Evolutionary conservation across 2,329 filamentous ascomycete genomes (phyloP), one percentile per base, ranked within the genome.

Genomic region (Lecanosticta acicola): DNA sequence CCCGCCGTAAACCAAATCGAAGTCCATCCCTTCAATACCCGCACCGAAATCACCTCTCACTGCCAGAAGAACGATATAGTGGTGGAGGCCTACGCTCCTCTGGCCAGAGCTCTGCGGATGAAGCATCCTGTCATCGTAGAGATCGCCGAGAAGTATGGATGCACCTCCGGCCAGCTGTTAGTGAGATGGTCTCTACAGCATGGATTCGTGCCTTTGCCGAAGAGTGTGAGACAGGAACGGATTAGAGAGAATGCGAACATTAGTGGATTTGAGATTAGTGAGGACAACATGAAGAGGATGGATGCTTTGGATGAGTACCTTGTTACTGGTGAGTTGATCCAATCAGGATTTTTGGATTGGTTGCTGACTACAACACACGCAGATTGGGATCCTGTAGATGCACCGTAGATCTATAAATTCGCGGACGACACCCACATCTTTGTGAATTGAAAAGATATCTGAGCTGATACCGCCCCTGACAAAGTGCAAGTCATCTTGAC

Each of bases 1-100:
- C 86, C 87, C 0, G 78, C 80, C 1, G 79, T 91, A 41, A 91
- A 91, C 59, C 87, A 93, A 68, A 83, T 90, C 57, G 84, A 91
- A 64, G 77, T 90, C 1, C 85, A 91, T 51, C 86, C 85, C 0
- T 93, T 91, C 76, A 87, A 90, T 63, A 88, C 84, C 1, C 79
- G 83, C 42, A 73, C 71, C 0, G 73, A 75, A 32, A 88, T 93
- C 51, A 76, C 80, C 0, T 72, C 76, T 10, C 81, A 79, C 56
- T 87, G 87, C 59, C 73, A 78, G 46, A 69, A 78, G 49, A 71
- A 90, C 53, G 69, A 72, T 32, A 89, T 93, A 46, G 68, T 83
- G 0, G 75, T 93, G 1, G 81, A 93, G 66, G 87, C 87, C 0
- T 94, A 93, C 55, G 85, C 85, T 4, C 87, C 87, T 4, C 75